These are phyloP conservation scores for Leccinum arenicola DNA, from an alignment of 768 basidiomycete genomes.

Conservation along the genomic window DNA sequence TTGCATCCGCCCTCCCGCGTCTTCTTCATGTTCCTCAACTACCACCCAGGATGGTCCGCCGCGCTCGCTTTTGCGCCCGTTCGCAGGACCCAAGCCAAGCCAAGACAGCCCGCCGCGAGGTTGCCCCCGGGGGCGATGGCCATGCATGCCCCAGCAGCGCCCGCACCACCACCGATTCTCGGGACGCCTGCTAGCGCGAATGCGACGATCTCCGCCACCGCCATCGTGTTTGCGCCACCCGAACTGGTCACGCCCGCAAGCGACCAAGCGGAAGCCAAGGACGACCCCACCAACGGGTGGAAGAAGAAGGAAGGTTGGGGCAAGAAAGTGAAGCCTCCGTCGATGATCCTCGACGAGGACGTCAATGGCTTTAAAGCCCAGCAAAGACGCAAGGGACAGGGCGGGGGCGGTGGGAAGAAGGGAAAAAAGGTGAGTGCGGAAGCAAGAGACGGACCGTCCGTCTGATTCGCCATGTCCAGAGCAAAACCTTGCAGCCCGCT, in stretches of 20 bases:
- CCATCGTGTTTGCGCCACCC: constrained; percentile 71
- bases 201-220: constrained; percentile 48
- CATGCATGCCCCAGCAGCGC: constrained; percentile 39
- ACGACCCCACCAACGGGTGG: constrained; percentile 32
- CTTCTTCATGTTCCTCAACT: neutral
- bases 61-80: constrained; percentile 87
- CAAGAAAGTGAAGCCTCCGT: constrained; percentile 86
- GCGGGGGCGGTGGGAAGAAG: constrained; percentile 37
- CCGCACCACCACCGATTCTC: constrained; percentile 30
- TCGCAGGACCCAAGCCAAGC: constrained; percentile 58
- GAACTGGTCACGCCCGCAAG: constrained; percentile 38
- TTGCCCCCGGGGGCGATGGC: constrained; percentile 54
- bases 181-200: constrained; percentile 27
- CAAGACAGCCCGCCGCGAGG: constrained; percentile 45
- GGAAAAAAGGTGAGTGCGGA: constrained; percentile 56
- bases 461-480: constrained; percentile 37
- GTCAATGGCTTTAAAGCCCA: constrained; percentile 76
- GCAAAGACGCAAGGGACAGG: constrained; percentile 48
- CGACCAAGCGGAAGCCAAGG: constrained; percentile 28
- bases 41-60: constrained; percentile 74
- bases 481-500: constrained; percentile 53
- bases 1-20: constrained; percentile 1
- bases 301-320: constrained; percentile 68
- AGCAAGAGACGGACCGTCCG: neutral
- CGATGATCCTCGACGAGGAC: constrained; percentile 87